Conservation (phyloP, 805 yeast genomes). For the Suhomyces pyralidae region DNA sequence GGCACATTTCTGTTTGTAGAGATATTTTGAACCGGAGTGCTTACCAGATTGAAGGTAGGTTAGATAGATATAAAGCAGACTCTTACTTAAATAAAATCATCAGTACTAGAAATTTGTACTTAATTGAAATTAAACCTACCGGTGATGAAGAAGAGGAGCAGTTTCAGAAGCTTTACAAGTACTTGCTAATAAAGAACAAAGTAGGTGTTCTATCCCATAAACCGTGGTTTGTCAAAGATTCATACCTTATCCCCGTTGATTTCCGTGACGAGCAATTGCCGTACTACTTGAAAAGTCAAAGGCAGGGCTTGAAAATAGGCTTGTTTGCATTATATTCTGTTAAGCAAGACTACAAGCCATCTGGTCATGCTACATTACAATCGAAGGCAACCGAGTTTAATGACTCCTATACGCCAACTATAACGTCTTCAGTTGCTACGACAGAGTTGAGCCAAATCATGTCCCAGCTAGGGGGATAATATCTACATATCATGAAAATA, state of each 20-base stretch:
- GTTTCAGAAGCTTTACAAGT: slow-evolving; percentile 35
- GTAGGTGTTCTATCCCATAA: slow-evolving; percentile 59
- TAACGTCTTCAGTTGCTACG: not conserved
- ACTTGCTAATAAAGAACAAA: slow-evolving; percentile 45
- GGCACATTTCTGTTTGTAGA: slow-evolving; percentile 24
- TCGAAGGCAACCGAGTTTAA: not conserved
- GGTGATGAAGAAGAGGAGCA: slow-evolving; percentile 20
- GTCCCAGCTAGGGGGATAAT: slow-evolving; percentile 4
- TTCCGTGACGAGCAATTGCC: slow-evolving; percentile 21
- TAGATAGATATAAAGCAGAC: slow-evolving; percentile 53
- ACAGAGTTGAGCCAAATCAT: slow-evolving; percentile 2
- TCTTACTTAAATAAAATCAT: slow-evolving; percentile 50
- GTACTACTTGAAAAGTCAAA: slow-evolving; percentile 14
- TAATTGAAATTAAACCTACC: slow-evolving; percentile 40
- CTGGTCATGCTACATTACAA: slow-evolving; percentile 3
- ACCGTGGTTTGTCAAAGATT: slow-evolving; percentile 56
- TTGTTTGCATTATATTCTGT: slow-evolving; percentile 37
- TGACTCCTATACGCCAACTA: not conserved
- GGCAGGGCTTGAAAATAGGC: slow-evolving; percentile 17
- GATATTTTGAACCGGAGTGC: slow-evolving; percentile 26
- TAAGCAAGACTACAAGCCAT: slow-evolving; percentile 27
- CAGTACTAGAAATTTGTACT: slow-evolving; percentile 49
- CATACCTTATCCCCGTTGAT: slow-evolving; percentile 50
- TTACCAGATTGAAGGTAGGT: slow-evolving; percentile 59
- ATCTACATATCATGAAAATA: not conserved